Evolutionary conservation across 176 grass and related monocot species (phyloP).

Genomic region (Aegilops bicornis): DNA sequence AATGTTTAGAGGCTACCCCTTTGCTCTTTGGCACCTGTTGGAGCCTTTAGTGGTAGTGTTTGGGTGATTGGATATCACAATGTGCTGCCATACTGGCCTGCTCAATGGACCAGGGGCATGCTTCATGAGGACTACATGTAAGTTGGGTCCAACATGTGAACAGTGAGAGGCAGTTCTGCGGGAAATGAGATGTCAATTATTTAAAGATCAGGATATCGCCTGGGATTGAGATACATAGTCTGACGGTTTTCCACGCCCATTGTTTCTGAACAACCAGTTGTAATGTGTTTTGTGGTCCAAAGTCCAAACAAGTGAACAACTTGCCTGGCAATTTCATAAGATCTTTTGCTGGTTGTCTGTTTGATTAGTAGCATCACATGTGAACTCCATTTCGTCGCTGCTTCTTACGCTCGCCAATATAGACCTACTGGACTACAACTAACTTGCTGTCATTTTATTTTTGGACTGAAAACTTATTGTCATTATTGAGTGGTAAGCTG

Average conservation of each 20-base stretch:
- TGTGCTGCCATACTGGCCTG: conserved; percentile 8
- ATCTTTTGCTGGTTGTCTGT: not conserved
- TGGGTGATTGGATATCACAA: not conserved
- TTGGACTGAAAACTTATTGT: not conserved
- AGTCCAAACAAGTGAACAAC: conserved; percentile 7
- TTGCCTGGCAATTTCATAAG: conserved; percentile 22
- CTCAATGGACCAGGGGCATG: not conserved
- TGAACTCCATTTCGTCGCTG: not conserved
- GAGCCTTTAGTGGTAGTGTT: not conserved
- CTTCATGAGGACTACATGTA: not conserved
- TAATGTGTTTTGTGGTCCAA: not conserved
- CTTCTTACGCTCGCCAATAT: not conserved
- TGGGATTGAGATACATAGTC: not conserved
- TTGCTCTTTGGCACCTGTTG: not conserved
- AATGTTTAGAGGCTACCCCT: conserved; percentile 7
- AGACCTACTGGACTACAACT: not conserved
- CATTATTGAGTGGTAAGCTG: not conserved
- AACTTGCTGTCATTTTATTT: too few relatives aligned
- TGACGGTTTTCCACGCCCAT: not conserved
- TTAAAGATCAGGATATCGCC: not conserved
- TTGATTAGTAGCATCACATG: conserved; percentile 15
- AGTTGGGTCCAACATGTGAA: not conserved
- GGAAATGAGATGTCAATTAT: not conserved
- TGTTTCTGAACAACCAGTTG: not conserved
- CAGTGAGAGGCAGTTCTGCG: not conserved